phyloP scores from a whole-genome alignment of 2,329 filamentous ascomycete genomes.

The Orbilia javanica region DNA sequence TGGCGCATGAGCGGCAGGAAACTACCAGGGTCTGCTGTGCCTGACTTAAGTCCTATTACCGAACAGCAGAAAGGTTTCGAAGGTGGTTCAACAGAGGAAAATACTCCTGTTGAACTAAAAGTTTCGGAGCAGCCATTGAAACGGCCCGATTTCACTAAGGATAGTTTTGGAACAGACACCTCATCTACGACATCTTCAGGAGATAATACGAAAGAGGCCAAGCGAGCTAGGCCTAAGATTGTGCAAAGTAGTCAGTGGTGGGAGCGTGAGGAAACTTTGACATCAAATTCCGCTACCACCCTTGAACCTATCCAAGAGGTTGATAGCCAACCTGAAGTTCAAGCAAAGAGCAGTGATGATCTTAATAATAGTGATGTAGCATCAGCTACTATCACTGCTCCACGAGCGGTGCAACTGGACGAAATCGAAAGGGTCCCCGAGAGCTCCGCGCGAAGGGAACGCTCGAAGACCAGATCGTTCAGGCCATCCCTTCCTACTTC shows the following conservation, averaged over 20 bases:
- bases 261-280: constrained; percentile 42
- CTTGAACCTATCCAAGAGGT: constrained; percentile 47
- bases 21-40: constrained; percentile 5
- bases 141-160: constrained; percentile 24
- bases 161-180: neutral
- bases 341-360: constrained; percentile 32
- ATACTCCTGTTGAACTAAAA: constrained; percentile 1
- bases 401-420: neutral
- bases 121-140: neutral
- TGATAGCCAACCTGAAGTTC: constrained; percentile 49
- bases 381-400: neutral
- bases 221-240: constrained; percentile 4
- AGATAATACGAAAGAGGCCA: neutral
- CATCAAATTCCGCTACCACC: constrained; percentile 9
- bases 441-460: constrained; percentile 23
- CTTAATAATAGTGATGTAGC: neutral
- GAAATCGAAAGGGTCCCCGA: constrained; percentile 33
- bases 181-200: neutral
- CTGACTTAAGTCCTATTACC: constrained; percentile 31
- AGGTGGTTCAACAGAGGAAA: neutral
- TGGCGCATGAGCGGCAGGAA: constrained; percentile 43
- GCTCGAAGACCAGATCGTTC: neutral
- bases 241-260: constrained; percentile 55
- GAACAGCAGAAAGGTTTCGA: constrained; percentile 23
- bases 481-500: neutral